Percentiles rank a stretch among this genome's conserved stretches.
These are phyloP conservation scores for Penicillium egyptiacum DNA, from an alignment of 495 filamentous ascomycete species.

Conservation along the genomic window DNA sequence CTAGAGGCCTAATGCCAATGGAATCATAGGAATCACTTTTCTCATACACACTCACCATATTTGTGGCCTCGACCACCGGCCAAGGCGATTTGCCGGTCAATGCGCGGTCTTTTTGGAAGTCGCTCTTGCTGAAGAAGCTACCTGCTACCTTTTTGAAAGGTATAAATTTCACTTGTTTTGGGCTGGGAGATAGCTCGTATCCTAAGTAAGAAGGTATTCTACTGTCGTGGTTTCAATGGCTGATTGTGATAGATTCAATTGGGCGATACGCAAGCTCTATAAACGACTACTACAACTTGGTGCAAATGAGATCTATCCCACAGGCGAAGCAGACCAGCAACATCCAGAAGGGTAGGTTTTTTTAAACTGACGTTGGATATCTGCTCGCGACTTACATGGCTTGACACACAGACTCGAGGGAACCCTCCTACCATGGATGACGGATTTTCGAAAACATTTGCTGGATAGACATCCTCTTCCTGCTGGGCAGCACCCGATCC, in stretches of 20 bases:
- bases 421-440: conserved; percentile 75
- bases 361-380: conserved; percentile 1
- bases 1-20: conserved; percentile 1
- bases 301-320: conserved; percentile 69
- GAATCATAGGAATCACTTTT: conserved; percentile 43
- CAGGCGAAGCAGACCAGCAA: conserved; percentile 88
- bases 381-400: background rate
- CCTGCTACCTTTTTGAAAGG: conserved; percentile 63
- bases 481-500: conserved; percentile 63
- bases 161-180: conserved; percentile 79
- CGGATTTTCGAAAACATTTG: conserved; percentile 61
- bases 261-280: conserved; percentile 83
- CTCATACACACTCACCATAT: conserved; percentile 63
- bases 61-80: conserved; percentile 87
- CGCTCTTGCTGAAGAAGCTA: conserved; percentile 74
- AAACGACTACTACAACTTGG: conserved; percentile 85
- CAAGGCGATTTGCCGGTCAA: conserved; percentile 91
- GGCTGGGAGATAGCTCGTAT: conserved; percentile 93
- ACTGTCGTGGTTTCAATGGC: background rate
- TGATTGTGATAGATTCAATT: conserved; percentile 73
- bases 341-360: conserved; percentile 80
- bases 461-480: conserved; percentile 69
- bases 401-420: conserved; percentile 65
- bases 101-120: conserved; percentile 78
- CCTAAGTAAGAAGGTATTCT: conserved; percentile 57